phyloP scores from a whole-genome alignment of 768 basidiomycete species.

The Lentinula lateritia region DNA sequence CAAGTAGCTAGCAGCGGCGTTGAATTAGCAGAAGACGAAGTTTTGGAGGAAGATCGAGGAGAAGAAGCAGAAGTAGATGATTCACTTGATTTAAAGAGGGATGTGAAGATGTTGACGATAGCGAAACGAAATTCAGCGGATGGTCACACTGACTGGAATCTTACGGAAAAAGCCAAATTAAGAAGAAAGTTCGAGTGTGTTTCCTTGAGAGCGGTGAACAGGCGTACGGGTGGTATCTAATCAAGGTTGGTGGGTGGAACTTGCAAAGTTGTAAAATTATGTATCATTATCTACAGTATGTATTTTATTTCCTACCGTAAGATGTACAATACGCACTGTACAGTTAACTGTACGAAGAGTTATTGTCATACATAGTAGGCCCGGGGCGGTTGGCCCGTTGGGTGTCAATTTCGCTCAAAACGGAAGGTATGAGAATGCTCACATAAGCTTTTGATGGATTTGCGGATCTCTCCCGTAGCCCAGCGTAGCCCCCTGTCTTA shows the following conservation, averaged over 20 bases:
- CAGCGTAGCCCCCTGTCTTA: no score
- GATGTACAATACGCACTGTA: no score
- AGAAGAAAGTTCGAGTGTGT: constrained; percentile 45
- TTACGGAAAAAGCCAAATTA: constrained; percentile 23
- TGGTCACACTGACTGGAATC: constrained; percentile 26
- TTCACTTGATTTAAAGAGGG: constrained; percentile 49
- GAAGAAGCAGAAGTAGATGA: constrained; percentile 81
- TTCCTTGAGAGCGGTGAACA: constrained; percentile 29
- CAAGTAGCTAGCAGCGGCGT: constrained; percentile 63
- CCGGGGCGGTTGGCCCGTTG: no score
- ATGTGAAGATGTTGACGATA: constrained; percentile 50
- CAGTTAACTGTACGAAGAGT: no score
- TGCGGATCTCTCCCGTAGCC: no score
- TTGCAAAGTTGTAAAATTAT: no score
- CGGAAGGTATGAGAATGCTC: no score
- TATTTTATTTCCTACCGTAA: no score
- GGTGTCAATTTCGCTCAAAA: no score
- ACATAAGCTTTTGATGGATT: no score
- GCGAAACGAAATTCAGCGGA: constrained; percentile 16
- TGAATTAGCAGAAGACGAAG: constrained; percentile 72
- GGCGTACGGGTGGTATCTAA: constrained; percentile 9
- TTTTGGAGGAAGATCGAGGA: constrained; percentile 71
- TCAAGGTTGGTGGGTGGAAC: no score
- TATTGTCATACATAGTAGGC: no score
- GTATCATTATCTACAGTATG: background rate